phyloP scores from a whole-genome alignment of 176 grass and related monocot species.

The Themeda triandra region DNA sequence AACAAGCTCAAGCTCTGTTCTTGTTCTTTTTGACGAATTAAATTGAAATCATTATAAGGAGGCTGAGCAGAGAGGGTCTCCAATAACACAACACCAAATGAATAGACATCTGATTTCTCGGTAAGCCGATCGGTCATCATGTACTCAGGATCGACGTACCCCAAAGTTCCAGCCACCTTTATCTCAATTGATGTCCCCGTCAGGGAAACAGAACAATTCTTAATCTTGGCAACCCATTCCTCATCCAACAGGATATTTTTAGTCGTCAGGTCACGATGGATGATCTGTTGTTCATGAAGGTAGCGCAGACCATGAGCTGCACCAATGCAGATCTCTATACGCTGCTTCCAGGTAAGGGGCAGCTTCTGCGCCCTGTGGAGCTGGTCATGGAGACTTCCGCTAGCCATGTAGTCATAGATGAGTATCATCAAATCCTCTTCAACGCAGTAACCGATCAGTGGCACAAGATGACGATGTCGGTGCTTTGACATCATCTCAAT shows the following conservation, averaged over 20 bases:
- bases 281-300: background rate
- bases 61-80: background rate
- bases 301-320: background rate
- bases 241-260: background rate
- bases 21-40: background rate
- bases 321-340: background rate
- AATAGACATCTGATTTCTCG: background rate
- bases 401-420: background rate
- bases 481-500: background rate
- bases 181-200: background rate
- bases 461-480: background rate
- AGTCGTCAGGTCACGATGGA: background rate
- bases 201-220: background rate
- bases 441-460: background rate
- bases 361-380: background rate
- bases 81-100: background rate
- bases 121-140: rapidly evolving
- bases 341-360: background rate
- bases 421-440: background rate
- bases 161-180: rapidly evolving
- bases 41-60: too few species aligned
- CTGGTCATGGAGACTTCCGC: background rate
- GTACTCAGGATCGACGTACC: background rate
- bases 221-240: background rate
- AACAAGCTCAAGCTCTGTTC: too few species aligned